Evolutionary conservation across 1,284 basidiomycete species (phyloP), one percentile per base, ranked within the genome.

Genomic region (Ganoderma lingzhi): DNA sequence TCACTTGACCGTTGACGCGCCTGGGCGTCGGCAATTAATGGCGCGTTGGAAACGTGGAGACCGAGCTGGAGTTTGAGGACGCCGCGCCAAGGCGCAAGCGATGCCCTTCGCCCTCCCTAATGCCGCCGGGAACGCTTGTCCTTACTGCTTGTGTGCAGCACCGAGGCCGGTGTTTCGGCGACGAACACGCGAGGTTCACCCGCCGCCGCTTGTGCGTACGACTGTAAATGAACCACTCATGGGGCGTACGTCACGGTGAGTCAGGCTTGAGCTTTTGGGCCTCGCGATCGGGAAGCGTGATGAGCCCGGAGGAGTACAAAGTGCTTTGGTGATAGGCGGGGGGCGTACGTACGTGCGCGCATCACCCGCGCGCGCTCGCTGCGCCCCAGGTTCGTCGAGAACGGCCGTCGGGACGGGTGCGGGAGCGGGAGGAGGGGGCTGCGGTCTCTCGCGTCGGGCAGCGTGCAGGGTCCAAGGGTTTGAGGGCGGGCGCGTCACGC

Each of bases 41-140:
- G 3, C 23, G 48, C 48, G 48, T 28, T 51, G 12, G 23, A 51
- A 51, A 23, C 10, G 23, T 28, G 48, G 23, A 12, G 12, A 14
- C 10, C 10, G 39, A 41, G 39, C 48, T 28, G 12, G 48, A 28
- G 48, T 51, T 51, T 51, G 48, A 6, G 48, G 48, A 14, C 48
- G 48, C 28, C 48, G 48, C 23, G 23, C 28, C n/a, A 19, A 48
- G 17, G 23, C 48, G 23, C 23, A 28, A 28, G 23, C 48, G 23
- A 51, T 8, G 48, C 9, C 48, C 48, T 23, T 51, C 23, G 48
- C 23, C 48, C 35, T 12, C 56, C 56, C 56, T 59, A 59, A 59
- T 2, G 19, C 56, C 56, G 56, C 56, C 56, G 56, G 56, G 10
- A 59, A 59, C 56, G 56, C 56, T 32, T 39, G 15, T 19, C 48